phyloP scores from a whole-genome alignment of 352 stramenopile species.

The Phytopythium aichiense region DNA sequence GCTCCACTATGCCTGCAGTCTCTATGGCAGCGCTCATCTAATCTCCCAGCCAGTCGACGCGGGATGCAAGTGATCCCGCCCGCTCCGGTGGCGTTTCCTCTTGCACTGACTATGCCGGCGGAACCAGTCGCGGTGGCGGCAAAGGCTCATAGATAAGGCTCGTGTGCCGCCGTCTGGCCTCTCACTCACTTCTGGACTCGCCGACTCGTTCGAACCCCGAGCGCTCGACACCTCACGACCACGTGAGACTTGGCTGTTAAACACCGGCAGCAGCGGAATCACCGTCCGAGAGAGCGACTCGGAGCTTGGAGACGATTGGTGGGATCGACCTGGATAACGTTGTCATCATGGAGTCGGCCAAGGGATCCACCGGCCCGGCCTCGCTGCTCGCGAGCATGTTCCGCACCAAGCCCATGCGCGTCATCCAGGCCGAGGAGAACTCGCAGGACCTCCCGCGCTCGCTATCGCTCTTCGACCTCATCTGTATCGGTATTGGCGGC shows the following conservation, averaged over 20 bases:
- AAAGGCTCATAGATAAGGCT: not conserved
- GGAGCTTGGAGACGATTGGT: not conserved
- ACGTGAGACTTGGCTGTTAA: not conserved
- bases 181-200: not conserved
- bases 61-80: not conserved
- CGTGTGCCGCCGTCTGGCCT: not conserved
- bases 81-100: not conserved
- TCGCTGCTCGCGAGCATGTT: slow-evolving; percentile 16
- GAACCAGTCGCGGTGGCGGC: not conserved
- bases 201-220: not conserved
- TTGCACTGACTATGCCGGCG: not conserved
- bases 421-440: slow-evolving; percentile 57
- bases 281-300: not conserved
- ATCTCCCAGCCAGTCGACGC: not conserved
- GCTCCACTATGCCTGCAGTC: not conserved
- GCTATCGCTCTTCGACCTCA: slow-evolving; percentile 78
- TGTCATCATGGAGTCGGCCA: not conserved
- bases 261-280: not conserved
- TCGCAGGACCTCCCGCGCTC: slow-evolving; percentile 39
- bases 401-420: slow-evolving; percentile 48
- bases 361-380: not conserved
- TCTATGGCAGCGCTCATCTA: not conserved
- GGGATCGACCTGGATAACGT: not conserved
- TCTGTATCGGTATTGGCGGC: slow-evolving; percentile 84
- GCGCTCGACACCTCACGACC: not conserved